phyloP scores from a whole-genome alignment of 78 protist genomes.

The Creolimax fragrantissima region DNA sequence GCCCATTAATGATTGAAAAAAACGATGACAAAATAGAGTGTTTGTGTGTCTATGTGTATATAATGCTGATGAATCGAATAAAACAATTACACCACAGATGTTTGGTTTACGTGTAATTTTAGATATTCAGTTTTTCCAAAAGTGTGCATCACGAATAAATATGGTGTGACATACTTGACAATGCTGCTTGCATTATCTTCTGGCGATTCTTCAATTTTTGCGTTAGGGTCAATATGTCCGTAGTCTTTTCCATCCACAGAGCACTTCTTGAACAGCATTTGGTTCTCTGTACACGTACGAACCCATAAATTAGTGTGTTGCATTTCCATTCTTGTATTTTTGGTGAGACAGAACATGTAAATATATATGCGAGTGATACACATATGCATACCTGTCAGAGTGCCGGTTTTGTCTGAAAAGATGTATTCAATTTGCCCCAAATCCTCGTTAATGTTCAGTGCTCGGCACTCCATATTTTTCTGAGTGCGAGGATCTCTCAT shows the following conservation, averaged over 20 bases:
- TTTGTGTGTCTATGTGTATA: too few species aligned
- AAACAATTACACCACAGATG: too few species aligned
- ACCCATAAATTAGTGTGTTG: too few species aligned
- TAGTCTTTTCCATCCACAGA: conserved; percentile 42
- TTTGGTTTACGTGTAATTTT: too few species aligned
- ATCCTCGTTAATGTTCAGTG: conserved; percentile 32
- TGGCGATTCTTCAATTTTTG: not conserved
- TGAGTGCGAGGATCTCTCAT: not conserved
- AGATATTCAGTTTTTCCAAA: too few species aligned
- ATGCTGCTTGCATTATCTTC: not conserved
- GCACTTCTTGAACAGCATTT: conserved; percentile 40
- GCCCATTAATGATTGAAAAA: too few species aligned
- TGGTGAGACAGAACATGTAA: not conserved
- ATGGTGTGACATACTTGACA: not conserved
- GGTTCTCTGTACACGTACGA: not conserved
- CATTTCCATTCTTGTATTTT: not conserved
- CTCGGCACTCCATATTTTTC: not conserved
- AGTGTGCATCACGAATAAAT: too few species aligned
- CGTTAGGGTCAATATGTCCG: not conserved
- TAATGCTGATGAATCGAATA: too few species aligned
- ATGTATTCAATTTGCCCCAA: conserved; percentile 32
- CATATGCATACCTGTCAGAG: conserved; percentile 37
- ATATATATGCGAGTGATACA: too few species aligned
- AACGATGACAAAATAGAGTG: too few species aligned
- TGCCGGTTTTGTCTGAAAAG: conserved; percentile 50